These are phyloP conservation scores for Kuraishia cidri DNA, from an alignment of 805 yeast genomes.

Conservation along the genomic window DNA sequence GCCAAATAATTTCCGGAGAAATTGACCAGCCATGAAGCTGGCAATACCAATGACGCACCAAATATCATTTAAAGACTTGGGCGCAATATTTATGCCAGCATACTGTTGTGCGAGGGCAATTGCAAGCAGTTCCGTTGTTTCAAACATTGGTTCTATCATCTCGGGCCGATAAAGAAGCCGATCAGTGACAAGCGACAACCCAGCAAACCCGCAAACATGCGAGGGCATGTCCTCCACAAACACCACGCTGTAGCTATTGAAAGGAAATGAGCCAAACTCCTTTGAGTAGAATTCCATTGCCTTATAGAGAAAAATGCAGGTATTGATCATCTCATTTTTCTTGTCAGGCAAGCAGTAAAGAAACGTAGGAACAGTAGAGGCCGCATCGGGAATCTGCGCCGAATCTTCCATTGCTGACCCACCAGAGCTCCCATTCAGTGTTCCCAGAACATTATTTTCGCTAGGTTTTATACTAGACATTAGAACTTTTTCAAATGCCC, in stretches of 20 bases:
- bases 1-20: constrained; percentile 68
- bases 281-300: constrained; percentile 79
- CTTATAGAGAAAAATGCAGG: constrained; percentile 66
- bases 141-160: constrained; percentile 69
- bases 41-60: constrained; percentile 91
- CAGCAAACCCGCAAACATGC: constrained; percentile 60
- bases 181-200: constrained; percentile 55
- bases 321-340: constrained; percentile 48
- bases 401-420: not conserved
- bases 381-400: constrained; percentile 10
- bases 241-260: constrained; percentile 68
- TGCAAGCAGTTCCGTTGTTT: constrained; percentile 58
- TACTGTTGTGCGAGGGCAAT: constrained; percentile 79
- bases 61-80: constrained; percentile 65
- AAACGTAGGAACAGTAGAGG: constrained; percentile 20
- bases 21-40: constrained; percentile 71
- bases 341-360: constrained; percentile 57
- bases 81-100: constrained; percentile 88
- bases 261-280: constrained; percentile 92
- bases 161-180: constrained; percentile 62
- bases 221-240: constrained; percentile 54
- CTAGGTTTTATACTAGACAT: constrained; percentile 31
- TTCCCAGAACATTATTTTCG: not conserved
- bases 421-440: not conserved
- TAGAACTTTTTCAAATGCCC: constrained; percentile 67